These are phyloP conservation scores for Xylariaceae sp. DNA, from an alignment of 2,329 filamentous ascomycete genomes.

Conservation along the genomic window DNA sequence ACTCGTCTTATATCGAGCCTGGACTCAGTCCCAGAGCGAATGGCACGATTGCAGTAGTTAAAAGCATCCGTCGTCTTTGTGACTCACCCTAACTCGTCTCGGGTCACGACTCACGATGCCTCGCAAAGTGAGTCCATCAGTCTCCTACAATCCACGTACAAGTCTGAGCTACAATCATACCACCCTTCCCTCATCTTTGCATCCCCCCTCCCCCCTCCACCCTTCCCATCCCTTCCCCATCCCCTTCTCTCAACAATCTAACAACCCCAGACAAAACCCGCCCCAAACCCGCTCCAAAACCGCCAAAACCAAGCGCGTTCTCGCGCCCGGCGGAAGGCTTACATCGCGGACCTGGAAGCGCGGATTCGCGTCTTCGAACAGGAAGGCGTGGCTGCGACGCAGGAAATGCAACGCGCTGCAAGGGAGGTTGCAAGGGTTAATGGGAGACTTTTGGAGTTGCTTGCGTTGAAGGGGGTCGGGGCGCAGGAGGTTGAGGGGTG, in stretches of 20 bases:
- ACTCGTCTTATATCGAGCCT: too few species aligned
- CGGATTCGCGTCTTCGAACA: slow-evolving; percentile 44
- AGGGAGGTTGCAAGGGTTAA: slow-evolving; percentile 47
- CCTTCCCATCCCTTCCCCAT: too few species aligned
- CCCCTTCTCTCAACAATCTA: neutral
- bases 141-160: too few species aligned
- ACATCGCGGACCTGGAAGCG: slow-evolving; percentile 43
- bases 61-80: too few species aligned
- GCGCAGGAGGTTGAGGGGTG: slow-evolving; percentile 38
- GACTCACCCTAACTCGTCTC: neutral
- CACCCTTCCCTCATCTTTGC: too few species aligned
- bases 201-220: neutral
- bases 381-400: slow-evolving; percentile 44
- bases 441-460: slow-evolving; percentile 39
- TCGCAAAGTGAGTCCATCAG: slow-evolving; percentile 12
- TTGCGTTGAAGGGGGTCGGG: slow-evolving; percentile 38
- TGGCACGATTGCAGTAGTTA: too few species aligned
- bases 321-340: slow-evolving; percentile 46
- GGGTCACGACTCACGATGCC: slow-evolving; percentile 8
- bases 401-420: slow-evolving; percentile 51
- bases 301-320: slow-evolving; percentile 51
- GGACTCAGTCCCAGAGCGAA: too few species aligned
- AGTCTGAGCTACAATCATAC: too few species aligned
- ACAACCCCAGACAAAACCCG: neutral
- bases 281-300: slow-evolving; percentile 22